These are phyloP conservation scores for Takashimella tepidaria DNA, from an alignment of 1,284 basidiomycete species.

Conservation along the genomic window DNA sequence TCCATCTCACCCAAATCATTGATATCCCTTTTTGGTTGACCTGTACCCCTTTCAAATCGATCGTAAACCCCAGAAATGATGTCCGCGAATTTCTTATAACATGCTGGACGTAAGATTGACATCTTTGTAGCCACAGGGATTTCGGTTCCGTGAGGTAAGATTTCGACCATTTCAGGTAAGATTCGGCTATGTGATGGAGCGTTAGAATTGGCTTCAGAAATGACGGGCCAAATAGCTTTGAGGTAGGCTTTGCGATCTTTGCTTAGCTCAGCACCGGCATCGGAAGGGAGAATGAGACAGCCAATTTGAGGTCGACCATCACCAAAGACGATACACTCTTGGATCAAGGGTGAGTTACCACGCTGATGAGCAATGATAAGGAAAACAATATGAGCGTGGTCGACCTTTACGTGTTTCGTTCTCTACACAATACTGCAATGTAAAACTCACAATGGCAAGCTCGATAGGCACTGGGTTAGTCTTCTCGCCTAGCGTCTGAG, in stretches of 20 bases:
- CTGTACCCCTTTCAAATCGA: constrained; percentile 50
- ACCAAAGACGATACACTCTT: constrained; percentile 59
- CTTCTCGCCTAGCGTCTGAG: constrained; percentile 54
- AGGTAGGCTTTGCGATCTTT: constrained; percentile 46
- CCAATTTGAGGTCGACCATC: constrained; percentile 55
- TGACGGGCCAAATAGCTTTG: constrained; percentile 51
- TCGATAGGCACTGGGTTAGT: constrained; percentile 54
- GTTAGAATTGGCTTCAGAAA: constrained; percentile 53
- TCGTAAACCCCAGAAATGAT: constrained; percentile 53
- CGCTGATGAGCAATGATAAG: constrained; percentile 19
- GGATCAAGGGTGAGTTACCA: constrained; percentile 49
- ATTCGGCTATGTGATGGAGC: constrained; percentile 57
- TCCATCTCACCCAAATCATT: constrained; percentile 42
- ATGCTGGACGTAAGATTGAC: constrained; percentile 45
- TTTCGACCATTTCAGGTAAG: constrained; percentile 53
- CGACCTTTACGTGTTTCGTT: too few relatives aligned
- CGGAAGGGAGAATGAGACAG: constrained; percentile 56
- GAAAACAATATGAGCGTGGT: not conserved
- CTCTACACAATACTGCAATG: too few relatives aligned
- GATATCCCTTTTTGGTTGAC: constrained; percentile 44
- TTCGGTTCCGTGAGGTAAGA: constrained; percentile 49
- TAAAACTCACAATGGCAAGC: constrained; percentile 42
- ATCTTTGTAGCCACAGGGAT: constrained; percentile 45
- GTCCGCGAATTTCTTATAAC: constrained; percentile 54
- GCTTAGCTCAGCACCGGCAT: constrained; percentile 48